phyloP scores from a whole-genome alignment of 352 stramenopile species.

The Aphanomyces invadans region DNA sequence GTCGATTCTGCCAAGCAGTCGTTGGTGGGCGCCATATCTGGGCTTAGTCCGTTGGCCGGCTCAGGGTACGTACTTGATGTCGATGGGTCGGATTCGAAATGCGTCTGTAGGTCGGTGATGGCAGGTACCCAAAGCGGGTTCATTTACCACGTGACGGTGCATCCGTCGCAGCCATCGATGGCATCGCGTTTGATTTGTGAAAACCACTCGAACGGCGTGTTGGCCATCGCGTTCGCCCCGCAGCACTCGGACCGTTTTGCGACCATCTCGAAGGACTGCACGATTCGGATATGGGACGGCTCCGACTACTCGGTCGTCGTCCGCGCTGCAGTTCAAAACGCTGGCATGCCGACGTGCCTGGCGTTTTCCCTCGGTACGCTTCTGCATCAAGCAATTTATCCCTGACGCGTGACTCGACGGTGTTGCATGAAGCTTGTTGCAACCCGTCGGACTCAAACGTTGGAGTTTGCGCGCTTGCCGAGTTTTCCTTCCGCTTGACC shows the following conservation, averaged over 20 bases:
- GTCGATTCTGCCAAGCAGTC: conserved; percentile 58
- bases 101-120: conserved; percentile 31
- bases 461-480: too few relatives aligned
- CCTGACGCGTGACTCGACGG: too few relatives aligned
- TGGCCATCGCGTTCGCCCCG: conserved; percentile 68
- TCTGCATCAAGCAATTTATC: too few relatives aligned
- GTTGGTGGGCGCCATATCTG: conserved; percentile 59
- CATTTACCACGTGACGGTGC: conserved; percentile 56
- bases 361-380: conserved; percentile 59
- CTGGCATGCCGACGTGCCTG: conserved; percentile 59
- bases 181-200: conserved; percentile 43
- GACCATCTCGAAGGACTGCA: conserved; percentile 79
- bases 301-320: conserved; percentile 77
- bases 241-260: conserved; percentile 83
- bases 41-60: conserved; percentile 26
- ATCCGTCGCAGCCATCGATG: conserved; percentile 30
- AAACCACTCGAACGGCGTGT: conserved; percentile 72
- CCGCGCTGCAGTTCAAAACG: conserved; percentile 44
- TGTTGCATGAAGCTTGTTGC: too few relatives aligned
- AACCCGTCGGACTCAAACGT: too few relatives aligned
- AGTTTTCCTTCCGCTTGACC: neutral
- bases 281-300: conserved; percentile 85
- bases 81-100: neutral
- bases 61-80: neutral
- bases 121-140: conserved; percentile 69